phyloP scores from a whole-genome alignment of 2,329 filamentous ascomycete genomes.

The Apiospora saccharicola region DNA sequence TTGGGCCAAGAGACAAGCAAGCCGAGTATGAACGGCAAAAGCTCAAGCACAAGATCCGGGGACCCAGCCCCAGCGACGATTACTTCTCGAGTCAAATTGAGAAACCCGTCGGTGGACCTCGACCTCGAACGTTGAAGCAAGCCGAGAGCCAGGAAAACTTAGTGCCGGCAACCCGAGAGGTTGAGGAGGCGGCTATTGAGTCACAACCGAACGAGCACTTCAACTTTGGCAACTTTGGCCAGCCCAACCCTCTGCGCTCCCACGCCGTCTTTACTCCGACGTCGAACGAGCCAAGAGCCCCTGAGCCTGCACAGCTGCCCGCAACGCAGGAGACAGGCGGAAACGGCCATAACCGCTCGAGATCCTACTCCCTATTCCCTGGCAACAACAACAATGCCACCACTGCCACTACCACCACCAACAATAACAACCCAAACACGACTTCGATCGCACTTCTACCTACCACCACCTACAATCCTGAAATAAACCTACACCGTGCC shows the following conservation, averaged over 20 bases:
- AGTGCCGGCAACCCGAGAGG: conserved; percentile 42
- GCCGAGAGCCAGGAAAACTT: conserved; percentile 47
- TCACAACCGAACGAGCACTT: conserved; percentile 33
- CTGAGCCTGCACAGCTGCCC: conserved; percentile 43
- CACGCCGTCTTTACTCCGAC: conserved; percentile 40
- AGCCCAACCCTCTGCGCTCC: conserved; percentile 45
- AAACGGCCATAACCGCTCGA: conserved; percentile 41
- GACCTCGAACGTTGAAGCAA: conserved; percentile 40
- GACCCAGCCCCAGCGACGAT: conserved; percentile 32
- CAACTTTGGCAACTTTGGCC: conserved; percentile 31
- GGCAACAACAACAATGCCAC: conserved; percentile 33
- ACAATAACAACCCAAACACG: conserved; percentile 35
- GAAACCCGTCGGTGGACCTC: conserved; percentile 42
- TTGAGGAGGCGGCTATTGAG: conserved; percentile 41
- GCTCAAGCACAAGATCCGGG: conserved; percentile 46
- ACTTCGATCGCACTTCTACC: conserved; percentile 51
- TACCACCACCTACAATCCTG: conserved; percentile 54
- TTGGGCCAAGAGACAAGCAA: conserved; percentile 55
- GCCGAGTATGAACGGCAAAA: conserved; percentile 55
- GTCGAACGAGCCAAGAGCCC: conserved; percentile 29
- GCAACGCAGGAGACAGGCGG: conserved; percentile 32
- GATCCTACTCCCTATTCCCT: conserved; percentile 51
- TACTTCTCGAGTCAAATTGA: conserved; percentile 46
- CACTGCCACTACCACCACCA: neutral
- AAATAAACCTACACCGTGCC: conserved; percentile 31